A percentile compares a stretch with the other conserved stretches of the same genome.
Conservation (phyloP, 257 asterid species). For the Paulownia fortunei region DNA sequence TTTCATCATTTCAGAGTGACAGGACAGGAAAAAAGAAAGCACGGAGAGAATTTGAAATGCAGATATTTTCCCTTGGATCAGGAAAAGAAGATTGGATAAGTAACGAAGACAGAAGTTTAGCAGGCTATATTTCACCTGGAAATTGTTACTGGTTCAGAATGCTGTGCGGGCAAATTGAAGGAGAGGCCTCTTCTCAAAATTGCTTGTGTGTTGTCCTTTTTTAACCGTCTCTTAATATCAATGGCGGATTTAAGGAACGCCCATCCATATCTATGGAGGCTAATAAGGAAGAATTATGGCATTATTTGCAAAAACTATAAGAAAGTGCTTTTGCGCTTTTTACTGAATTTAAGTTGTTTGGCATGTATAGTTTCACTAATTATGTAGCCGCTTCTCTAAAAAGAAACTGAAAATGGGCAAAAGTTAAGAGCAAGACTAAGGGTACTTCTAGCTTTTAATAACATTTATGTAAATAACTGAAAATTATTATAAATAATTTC, state of each 20-base stretch:
- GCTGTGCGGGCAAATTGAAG: too few species aligned
- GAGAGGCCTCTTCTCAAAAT: not conserved
- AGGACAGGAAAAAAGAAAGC: too few species aligned
- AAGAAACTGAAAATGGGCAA: too few species aligned
- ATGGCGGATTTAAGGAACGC: not conserved
- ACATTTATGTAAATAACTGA: too few species aligned
- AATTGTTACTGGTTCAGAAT: not conserved
- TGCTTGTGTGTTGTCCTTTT: not conserved
- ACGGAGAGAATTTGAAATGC: too few species aligned
- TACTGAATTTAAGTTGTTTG: not conserved
- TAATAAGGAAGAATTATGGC: not conserved
- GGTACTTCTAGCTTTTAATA: too few species aligned
- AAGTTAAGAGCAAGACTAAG: too few species aligned
- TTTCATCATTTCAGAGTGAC: not conserved
- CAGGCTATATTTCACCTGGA: constrained; percentile 10
- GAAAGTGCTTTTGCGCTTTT: not conserved
- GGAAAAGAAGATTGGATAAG: too few species aligned
- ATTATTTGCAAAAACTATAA: not conserved
- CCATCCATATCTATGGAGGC: not conserved
- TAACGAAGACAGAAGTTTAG: not conserved
- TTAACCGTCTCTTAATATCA: not conserved
- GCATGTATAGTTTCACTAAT: not conserved
- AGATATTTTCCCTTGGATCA: too few species aligned
- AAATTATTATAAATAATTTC: too few species aligned
- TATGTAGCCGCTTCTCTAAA: too few species aligned